A percentile compares a stretch with the other conserved stretches of the same genome.
phyloP scores from a whole-genome alignment of 2,329 filamentous ascomycete genomes.

The Epichloe typhina region DNA sequence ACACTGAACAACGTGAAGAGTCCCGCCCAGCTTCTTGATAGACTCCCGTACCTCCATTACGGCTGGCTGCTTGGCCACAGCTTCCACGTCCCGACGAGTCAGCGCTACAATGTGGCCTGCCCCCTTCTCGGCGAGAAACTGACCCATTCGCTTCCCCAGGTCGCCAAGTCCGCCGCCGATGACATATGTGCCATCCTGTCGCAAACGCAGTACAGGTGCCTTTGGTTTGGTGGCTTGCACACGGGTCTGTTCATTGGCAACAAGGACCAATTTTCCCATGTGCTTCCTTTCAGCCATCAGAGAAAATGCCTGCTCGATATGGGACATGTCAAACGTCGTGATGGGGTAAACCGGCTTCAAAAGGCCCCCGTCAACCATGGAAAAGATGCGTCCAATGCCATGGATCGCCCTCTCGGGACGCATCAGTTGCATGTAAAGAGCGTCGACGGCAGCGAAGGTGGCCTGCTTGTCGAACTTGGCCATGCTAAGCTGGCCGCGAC shows the following conservation, averaged over 20 bases:
- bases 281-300: not conserved
- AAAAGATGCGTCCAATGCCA: slow-evolving; percentile 17
- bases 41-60: slow-evolving; percentile 24
- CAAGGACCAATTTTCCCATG: not conserved
- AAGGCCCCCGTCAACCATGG: slow-evolving; percentile 19
- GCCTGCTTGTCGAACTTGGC: slow-evolving; percentile 20
- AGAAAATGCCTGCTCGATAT: slow-evolving; percentile 11
- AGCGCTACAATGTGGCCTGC: slow-evolving; percentile 34
- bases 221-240: slow-evolving; percentile 19
- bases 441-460: slow-evolving; percentile 30
- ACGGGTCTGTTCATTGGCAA: not conserved
- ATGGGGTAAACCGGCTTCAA: slow-evolving; percentile 11
- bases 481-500: slow-evolving; percentile 32
- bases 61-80: slow-evolving; percentile 21
- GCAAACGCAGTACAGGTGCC: slow-evolving; percentile 31
- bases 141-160: slow-evolving; percentile 31
- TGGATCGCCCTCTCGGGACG: slow-evolving; percentile 25
- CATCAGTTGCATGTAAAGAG: slow-evolving; percentile 26
- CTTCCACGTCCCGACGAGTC: slow-evolving; percentile 26
- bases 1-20: slow-evolving; percentile 17
- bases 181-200: slow-evolving; percentile 30
- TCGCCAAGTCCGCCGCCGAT: slow-evolving; percentile 17
- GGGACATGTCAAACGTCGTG: not conserved
- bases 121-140: slow-evolving; percentile 34
- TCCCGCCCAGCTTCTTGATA: not conserved